Evolutionary conservation across 2,329 filamentous ascomycete species (phyloP).

Genomic region (Penicillium sp.): DNA sequence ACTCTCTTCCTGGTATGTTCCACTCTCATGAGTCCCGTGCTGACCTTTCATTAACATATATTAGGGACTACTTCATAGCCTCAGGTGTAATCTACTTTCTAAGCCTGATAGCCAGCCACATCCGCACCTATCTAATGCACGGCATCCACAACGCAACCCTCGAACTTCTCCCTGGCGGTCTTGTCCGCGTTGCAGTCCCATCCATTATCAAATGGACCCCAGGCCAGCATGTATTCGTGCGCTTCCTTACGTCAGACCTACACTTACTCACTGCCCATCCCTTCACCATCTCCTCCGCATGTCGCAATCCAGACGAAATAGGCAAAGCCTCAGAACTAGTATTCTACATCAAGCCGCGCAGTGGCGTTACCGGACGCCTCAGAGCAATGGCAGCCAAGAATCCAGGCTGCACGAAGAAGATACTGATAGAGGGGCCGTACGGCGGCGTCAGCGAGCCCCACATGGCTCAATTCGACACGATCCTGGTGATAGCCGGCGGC

Average conservation of each 20-base stretch:
- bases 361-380: constrained; percentile 52
- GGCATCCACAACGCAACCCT: constrained; percentile 49
- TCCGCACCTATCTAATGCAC: constrained; percentile 51
- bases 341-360: constrained; percentile 54
- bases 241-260: constrained; percentile 47
- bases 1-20: constrained; percentile 52
- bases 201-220: constrained; percentile 50
- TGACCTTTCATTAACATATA: neutral
- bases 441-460: constrained; percentile 48
- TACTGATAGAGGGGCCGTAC: constrained; percentile 59
- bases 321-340: constrained; percentile 42
- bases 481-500: constrained; percentile 56
- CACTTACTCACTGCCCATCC: constrained; percentile 52
- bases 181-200: constrained; percentile 46
- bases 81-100: constrained; percentile 53
- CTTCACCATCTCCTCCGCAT: constrained; percentile 56
- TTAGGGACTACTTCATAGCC: constrained; percentile 60
- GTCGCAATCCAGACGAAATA: constrained; percentile 23
- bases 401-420: constrained; percentile 43
- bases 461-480: constrained; percentile 43
- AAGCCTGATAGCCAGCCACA: constrained; percentile 46
- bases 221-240: constrained; percentile 56
- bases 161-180: constrained; percentile 40
- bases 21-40: neutral
- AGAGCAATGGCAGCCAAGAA: constrained; percentile 39